Conservation (phyloP, 306 rosid species). For the Ormosia emarginata region DNA sequence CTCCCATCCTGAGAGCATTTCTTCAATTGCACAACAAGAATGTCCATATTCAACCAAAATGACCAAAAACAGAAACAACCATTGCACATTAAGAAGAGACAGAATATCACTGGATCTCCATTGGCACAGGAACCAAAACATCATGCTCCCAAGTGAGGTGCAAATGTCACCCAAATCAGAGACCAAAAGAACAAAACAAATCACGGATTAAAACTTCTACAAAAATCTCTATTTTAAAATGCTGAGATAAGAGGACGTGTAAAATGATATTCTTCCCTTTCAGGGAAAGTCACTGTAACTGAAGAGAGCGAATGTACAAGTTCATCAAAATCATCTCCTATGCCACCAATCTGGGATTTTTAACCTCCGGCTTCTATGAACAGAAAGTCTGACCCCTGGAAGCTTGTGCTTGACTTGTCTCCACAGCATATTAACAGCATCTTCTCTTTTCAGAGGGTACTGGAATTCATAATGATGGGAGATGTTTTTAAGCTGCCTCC, state of each 20-base stretch:
- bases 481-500: constrained; percentile 66
- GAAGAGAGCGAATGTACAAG: constrained; percentile 48
- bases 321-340: constrained; percentile 48
- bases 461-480: constrained; percentile 86
- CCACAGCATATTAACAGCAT: constrained; percentile 93
- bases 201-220: constrained; percentile 11
- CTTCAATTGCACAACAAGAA: not conserved
- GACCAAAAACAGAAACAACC: not conserved
- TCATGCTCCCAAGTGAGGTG: constrained; percentile 2
- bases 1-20: not conserved
- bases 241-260: constrained; percentile 15
- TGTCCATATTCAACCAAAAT: not conserved
- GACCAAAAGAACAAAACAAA: constrained; percentile 8
- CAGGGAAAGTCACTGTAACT: constrained; percentile 20
- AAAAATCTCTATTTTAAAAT: constrained; percentile 15
- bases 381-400: constrained; percentile 64
- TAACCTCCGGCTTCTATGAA: constrained; percentile 75
- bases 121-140: not conserved
- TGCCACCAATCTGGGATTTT: constrained; percentile 91
- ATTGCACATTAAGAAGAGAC: not conserved
- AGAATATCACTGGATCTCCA: not conserved
- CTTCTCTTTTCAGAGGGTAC: constrained; percentile 77
- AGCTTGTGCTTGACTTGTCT: constrained; percentile 91
- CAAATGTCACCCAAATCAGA: constrained; percentile 7
- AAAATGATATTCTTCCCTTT: constrained; percentile 27